These are phyloP conservation scores for Anacardium occidentale DNA, from an alignment of 345 rosid species.

Conservation along the genomic window DNA sequence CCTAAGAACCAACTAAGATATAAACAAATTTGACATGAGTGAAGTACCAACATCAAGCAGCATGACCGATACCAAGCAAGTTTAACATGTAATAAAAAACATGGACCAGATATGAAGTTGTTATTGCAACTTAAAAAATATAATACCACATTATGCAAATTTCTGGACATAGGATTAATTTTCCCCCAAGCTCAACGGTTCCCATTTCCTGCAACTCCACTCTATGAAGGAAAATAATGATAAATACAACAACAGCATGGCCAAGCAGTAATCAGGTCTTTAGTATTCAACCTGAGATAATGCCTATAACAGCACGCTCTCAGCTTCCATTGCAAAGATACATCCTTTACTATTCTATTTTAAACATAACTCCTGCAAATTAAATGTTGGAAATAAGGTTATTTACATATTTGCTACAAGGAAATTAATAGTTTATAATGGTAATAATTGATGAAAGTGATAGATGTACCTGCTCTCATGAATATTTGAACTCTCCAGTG, in stretches of 20 bases:
- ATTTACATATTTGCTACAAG: neutral
- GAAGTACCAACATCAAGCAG: constrained; percentile 5
- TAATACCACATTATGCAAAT: constrained; percentile 7
- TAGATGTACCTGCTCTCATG: constrained; percentile 20
- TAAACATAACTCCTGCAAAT: neutral
- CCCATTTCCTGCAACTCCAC: neutral
- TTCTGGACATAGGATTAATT: neutral
- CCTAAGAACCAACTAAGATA: constrained; percentile 31
- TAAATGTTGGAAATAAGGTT: neutral
- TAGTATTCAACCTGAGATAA: neutral
- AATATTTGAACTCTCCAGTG: constrained; percentile 12
- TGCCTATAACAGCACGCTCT: neutral
- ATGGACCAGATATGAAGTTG: neutral
- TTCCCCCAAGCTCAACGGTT: neutral
- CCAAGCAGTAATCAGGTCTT: neutral
- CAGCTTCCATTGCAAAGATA: neutral
- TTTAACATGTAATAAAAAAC: neutral
- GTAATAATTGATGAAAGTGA: constrained; percentile 4
- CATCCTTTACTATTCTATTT: neutral
- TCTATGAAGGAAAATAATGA: neutral
- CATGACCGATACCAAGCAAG: neutral
- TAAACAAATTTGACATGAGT: constrained; percentile 5
- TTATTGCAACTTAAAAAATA: neutral
- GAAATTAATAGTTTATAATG: neutral
- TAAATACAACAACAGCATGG: constrained; percentile 5